Evolutionary conservation across 2,329 filamentous ascomycete species (phyloP).

Genomic region (Xylaria sp.): DNA sequence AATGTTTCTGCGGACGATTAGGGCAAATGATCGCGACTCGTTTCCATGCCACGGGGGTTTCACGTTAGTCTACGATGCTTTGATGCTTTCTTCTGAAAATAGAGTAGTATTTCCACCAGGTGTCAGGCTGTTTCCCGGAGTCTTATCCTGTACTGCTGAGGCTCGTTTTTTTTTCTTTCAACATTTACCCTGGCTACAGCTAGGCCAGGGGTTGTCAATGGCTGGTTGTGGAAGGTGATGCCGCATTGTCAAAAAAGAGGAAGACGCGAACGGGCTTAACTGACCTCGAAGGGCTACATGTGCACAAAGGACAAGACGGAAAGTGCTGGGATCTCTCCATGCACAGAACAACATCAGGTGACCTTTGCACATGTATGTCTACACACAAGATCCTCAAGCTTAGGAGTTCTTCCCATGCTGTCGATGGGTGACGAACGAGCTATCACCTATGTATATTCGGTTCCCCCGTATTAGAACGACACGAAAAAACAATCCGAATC

Average conservation of each 20-base stretch:
- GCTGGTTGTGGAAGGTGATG: constrained; percentile 21
- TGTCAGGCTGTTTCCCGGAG: constrained; percentile 31
- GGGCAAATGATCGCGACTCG: constrained; percentile 22
- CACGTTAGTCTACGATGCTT: constrained; percentile 21
- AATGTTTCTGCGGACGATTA: constrained; percentile 3
- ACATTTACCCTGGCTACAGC: constrained; percentile 26
- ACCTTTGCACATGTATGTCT: constrained; percentile 27
- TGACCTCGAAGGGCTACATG: constrained; percentile 20
- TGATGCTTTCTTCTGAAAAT: constrained; percentile 27
- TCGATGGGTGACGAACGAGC: constrained; percentile 1
- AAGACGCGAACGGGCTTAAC: constrained; percentile 20
- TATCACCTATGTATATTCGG: constrained; percentile 4
- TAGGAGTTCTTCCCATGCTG: background rate
- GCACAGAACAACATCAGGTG: constrained; percentile 23
- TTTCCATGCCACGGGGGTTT: constrained; percentile 31
- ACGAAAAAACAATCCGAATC: background rate
- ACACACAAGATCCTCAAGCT: constrained; percentile 4
- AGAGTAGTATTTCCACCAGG: constrained; percentile 32
- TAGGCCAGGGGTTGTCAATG: constrained; percentile 21
- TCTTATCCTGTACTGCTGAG: constrained; percentile 32
- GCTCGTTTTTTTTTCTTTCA: constrained; percentile 31
- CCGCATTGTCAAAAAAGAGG: constrained; percentile 21
- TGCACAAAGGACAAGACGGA: constrained; percentile 21
- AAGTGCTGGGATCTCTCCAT: constrained; percentile 19
- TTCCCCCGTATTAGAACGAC: constrained; percentile 4